phyloP scores from a whole-genome alignment of 2,329 filamentous ascomycete genomes.

The Fusarium virguliforme region DNA sequence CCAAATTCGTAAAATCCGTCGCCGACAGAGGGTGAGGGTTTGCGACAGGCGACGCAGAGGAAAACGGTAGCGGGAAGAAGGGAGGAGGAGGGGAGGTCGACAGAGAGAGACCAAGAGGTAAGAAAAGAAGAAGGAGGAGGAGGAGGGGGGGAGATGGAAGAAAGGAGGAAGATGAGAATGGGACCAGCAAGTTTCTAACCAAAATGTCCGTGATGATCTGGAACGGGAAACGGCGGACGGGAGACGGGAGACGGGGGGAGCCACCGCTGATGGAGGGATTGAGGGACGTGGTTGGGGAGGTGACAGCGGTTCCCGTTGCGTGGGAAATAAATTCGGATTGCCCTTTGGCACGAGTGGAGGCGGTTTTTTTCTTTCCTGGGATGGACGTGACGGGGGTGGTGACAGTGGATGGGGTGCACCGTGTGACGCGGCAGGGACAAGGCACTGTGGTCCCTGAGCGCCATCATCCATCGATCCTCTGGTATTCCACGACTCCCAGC shows the following conservation, averaged over 20 bases:
- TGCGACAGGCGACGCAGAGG: conserved; percentile 30
- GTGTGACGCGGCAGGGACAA: conserved; percentile 8
- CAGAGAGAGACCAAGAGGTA: conserved; percentile 36
- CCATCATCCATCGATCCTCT: no score
- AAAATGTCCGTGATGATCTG: conserved; percentile 48
- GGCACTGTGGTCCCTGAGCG: conserved; percentile 34
- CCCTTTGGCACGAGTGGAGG: conserved; percentile 42
- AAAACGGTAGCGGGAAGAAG: neutral
- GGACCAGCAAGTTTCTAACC: conserved; percentile 37
- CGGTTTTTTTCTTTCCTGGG: conserved; percentile 45
- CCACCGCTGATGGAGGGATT: no score
- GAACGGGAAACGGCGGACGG: conserved; percentile 50
- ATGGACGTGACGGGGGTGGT: conserved; percentile 13
- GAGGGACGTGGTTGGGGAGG: conserved; percentile 48
- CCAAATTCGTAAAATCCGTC: conserved; percentile 38
- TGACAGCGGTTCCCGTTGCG: conserved; percentile 50
- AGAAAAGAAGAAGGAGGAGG: conserved; percentile 34
- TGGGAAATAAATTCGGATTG: conserved; percentile 37
- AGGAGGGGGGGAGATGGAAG: conserved; percentile 28
- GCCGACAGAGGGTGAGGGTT: conserved; percentile 31
- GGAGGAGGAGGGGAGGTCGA: conserved; percentile 21
- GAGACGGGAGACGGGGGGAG: conserved; percentile 47
- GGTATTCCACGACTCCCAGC: conserved; percentile 11
- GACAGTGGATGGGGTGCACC: conserved; percentile 19
- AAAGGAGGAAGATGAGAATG: conserved; percentile 33